A percentile compares a stretch with the other conserved stretches of the same genome.
Conservation (phyloP, 352 stramenopile species). For the Phytophthora rubi region DNA sequence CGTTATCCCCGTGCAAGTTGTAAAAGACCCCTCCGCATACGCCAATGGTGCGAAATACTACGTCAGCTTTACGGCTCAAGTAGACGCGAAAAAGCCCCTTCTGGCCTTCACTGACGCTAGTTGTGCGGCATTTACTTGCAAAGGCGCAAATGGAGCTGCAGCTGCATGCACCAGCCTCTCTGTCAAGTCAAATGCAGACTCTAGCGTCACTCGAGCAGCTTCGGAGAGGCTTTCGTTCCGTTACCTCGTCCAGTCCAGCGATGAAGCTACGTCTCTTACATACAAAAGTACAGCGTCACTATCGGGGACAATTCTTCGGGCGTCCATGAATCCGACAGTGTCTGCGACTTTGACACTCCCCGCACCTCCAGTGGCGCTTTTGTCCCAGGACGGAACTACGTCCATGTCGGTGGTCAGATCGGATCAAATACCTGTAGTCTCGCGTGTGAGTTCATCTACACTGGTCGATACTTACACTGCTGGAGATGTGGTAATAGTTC, state of each 20-base stretch:
- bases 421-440: constrained; percentile 43
- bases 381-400: constrained; percentile 10
- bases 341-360: constrained; percentile 41
- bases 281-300: constrained; percentile 43
- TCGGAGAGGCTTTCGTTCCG: constrained; percentile 60
- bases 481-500: constrained; percentile 67
- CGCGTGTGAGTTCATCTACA: constrained; percentile 49
- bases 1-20: constrained; percentile 48
- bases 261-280: constrained; percentile 35
- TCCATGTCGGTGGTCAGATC: constrained; percentile 45
- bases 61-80: constrained; percentile 47
- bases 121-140: constrained; percentile 62
- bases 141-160: constrained; percentile 39
- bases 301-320: constrained; percentile 49
- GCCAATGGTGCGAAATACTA: constrained; percentile 51
- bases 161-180: constrained; percentile 39
- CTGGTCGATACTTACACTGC: constrained; percentile 59
- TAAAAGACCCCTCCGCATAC: constrained; percentile 51
- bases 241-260: constrained; percentile 55
- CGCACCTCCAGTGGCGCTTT: constrained; percentile 14
- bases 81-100: constrained; percentile 47
- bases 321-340: constrained; percentile 43
- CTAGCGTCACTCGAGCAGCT: constrained; percentile 36
- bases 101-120: constrained; percentile 23
- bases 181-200: constrained; percentile 58